These are phyloP conservation scores for Syzygium aromaticum DNA, from an alignment of 345 rosid genomes.

Conservation along the genomic window DNA sequence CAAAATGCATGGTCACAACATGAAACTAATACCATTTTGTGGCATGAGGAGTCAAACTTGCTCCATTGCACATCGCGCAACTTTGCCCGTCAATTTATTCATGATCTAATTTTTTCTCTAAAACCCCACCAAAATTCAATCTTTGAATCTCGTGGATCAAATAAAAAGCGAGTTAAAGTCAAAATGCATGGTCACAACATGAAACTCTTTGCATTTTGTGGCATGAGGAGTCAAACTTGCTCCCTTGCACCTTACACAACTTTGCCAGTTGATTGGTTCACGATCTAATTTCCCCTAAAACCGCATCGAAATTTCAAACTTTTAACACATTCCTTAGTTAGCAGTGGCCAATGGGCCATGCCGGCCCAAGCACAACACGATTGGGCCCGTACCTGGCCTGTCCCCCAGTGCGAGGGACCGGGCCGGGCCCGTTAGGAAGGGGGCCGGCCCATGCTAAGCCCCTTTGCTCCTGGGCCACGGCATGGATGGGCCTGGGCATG, in stretches of 20 bases:
- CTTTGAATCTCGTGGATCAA: too few relatives aligned
- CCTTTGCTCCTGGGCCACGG: background rate
- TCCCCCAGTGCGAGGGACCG: background rate
- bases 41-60: too few relatives aligned
- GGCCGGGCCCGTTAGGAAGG: background rate
- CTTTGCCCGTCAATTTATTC: background rate
- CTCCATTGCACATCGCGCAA: background rate
- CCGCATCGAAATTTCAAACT: background rate
- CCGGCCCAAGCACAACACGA: background rate
- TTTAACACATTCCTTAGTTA: background rate
- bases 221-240: background rate
- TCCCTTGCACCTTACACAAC: background rate
- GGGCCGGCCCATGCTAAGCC: background rate
- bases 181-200: too few relatives aligned
- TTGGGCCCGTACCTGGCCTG: background rate
- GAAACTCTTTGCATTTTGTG: background rate
- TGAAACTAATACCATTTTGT: too few relatives aligned
- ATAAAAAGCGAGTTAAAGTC: too few relatives aligned
- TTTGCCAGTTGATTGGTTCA: background rate
- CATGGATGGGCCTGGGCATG: background rate
- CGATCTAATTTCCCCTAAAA: background rate
- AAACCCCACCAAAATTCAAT: background rate
- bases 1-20: too few relatives aligned
- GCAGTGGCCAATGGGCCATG: background rate
- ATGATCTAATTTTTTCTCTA: background rate